Evolutionary conservation across 192 early-diverging fungal species (phyloP).

Genomic region (Backusella liffmaniae): DNA sequence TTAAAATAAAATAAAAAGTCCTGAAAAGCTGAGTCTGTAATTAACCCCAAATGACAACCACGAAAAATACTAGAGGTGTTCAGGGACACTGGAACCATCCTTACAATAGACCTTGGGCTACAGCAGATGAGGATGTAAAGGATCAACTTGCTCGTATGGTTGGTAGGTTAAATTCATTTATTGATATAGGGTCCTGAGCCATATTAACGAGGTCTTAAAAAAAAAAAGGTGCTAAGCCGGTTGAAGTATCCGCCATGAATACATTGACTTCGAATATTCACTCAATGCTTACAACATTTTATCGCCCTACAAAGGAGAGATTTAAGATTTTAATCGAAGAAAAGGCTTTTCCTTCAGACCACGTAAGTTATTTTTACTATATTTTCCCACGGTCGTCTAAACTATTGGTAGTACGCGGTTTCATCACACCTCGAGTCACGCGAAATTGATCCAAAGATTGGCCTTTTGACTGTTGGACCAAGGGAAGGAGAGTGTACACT

Average conservation of each 20-base stretch:
- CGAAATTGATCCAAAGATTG: constrained; percentile 63
- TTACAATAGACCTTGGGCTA: constrained; percentile 81
- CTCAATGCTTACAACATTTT: constrained; percentile 89
- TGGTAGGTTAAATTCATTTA: constrained; percentile 43
- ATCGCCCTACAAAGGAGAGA: constrained; percentile 70
- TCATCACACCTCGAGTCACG: constrained; percentile 89
- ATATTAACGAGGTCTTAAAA: neutral
- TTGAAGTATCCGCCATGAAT: constrained; percentile 91
- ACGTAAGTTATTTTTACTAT: constrained; percentile 41
- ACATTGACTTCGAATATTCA: constrained; percentile 92
- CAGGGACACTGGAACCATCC: constrained; percentile 86
- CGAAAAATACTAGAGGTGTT: constrained; percentile 62
- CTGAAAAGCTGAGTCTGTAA: constrained; percentile 5
- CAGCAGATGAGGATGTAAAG: constrained; percentile 75
- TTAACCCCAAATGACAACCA: neutral
- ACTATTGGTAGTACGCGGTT: constrained; percentile 67
- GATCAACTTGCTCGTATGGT: constrained; percentile 76
- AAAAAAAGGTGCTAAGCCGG: constrained; percentile 59
- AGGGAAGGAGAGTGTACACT: constrained; percentile 69
- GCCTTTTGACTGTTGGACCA: constrained; percentile 75
- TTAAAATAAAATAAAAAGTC: neutral
- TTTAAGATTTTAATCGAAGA: constrained; percentile 90
- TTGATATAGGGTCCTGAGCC: neutral
- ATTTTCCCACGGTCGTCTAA: neutral
- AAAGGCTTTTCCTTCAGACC: constrained; percentile 94